These are phyloP conservation scores for Pezicula rhizophila DNA, from an alignment of 2,329 filamentous ascomycete genomes.

Conservation along the genomic window DNA sequence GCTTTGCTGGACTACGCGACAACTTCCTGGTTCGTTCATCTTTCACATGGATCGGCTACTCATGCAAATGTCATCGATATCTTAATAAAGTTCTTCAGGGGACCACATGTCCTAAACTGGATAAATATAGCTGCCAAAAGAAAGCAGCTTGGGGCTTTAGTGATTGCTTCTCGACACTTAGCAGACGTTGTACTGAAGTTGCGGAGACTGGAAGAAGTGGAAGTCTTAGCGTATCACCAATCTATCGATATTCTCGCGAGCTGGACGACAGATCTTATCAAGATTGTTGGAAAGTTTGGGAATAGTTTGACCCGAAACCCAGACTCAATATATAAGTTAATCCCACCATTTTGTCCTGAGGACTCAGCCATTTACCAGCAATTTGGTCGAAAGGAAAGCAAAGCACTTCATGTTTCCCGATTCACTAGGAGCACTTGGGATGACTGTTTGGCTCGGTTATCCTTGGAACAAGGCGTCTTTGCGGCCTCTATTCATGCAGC, in stretches of 20 bases:
- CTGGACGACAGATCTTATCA: constrained; percentile 7
- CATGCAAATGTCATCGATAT: constrained; percentile 4
- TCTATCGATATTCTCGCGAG: not conserved
- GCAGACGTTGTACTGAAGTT: not conserved
- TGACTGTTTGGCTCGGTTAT: not conserved
- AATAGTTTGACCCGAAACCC: not conserved
- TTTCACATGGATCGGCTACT: constrained; percentile 6
- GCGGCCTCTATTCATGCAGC: not conserved
- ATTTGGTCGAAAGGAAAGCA: not conserved
- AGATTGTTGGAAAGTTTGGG: constrained; percentile 7
- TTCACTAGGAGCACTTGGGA: not conserved
- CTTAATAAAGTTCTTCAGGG: constrained; percentile 21
- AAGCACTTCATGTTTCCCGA: not conserved
- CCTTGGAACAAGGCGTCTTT: not conserved
- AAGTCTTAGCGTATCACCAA: not conserved
- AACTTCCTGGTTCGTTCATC: constrained; percentile 18
- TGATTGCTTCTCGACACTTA: not conserved
- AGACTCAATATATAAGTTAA: constrained; percentile 5
- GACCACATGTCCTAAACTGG: constrained; percentile 25
- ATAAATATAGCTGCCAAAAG: constrained; percentile 23
- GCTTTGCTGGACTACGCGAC: constrained; percentile 17
- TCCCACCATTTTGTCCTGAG: constrained; percentile 9
- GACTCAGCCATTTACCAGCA: constrained; percentile 1
- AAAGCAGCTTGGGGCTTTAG: not conserved
- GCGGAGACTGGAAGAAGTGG: not conserved